Evolutionary conservation across 176 grass and related monocot genomes (phyloP).

Genomic region (Miscanthus lutarioriparius): DNA sequence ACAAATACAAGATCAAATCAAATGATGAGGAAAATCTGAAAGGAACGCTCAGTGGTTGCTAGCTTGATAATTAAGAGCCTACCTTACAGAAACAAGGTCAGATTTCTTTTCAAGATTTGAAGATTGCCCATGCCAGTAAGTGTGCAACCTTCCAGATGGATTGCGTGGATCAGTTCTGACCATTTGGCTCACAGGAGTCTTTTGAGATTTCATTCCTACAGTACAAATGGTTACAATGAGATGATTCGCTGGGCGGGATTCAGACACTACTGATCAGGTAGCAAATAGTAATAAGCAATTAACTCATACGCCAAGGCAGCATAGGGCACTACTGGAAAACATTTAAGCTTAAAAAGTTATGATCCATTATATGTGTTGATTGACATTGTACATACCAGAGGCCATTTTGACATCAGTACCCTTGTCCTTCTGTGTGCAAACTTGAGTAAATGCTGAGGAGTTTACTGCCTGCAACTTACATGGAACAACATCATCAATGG

Average conservation of each 20-base stretch:
- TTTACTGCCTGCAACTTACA: constrained; percentile 52
- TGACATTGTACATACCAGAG: constrained; percentile 53
- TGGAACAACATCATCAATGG: constrained; percentile 31
- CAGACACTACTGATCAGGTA: constrained; percentile 5
- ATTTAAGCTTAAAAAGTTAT: constrained; percentile 9
- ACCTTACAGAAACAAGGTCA: constrained; percentile 82
- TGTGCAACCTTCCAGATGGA: constrained; percentile 84
- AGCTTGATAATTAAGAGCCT: constrained; percentile 31
- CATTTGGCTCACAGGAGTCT: constrained; percentile 69
- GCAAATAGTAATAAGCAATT: neutral
- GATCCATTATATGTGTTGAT: neutral
- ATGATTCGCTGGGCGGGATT: neutral
- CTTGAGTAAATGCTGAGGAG: constrained; percentile 42
- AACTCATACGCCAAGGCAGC: neutral
- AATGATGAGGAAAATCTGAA: constrained; percentile 1
- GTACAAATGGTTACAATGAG: constrained; percentile 27
- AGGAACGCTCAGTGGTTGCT: neutral
- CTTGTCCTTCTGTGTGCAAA: constrained; percentile 61
- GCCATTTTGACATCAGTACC: constrained; percentile 41
- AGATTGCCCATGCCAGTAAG: constrained; percentile 68
- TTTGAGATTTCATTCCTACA: constrained; percentile 75
- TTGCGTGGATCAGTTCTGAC: constrained; percentile 84
- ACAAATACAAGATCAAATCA: constrained; percentile 22
- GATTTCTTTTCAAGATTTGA: constrained; percentile 76
- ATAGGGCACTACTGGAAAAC: neutral